These are phyloP conservation scores for Fonsecaea multimorphosa DNA, from an alignment of 2,329 filamentous ascomycete genomes.

Conservation along the genomic window DNA sequence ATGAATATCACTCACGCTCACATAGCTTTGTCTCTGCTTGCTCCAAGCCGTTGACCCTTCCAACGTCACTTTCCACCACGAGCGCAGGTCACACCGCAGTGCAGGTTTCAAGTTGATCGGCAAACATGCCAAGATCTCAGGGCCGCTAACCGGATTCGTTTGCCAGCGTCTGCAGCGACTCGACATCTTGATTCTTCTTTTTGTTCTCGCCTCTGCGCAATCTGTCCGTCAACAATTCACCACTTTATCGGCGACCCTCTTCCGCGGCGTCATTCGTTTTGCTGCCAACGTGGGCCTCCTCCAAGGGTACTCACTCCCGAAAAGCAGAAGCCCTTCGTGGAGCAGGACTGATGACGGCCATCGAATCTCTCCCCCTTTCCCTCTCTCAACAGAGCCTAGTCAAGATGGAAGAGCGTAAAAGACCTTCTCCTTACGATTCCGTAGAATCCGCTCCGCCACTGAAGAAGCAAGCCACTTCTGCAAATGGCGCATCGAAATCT, in stretches of 20 bases:
- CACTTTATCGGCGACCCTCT: slow-evolving; percentile 3
- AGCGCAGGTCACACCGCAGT: no score
- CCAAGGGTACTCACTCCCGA: slow-evolving; percentile 16
- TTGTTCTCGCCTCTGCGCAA: slow-evolving; percentile 22
- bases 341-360: slow-evolving; percentile 83
- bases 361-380: slow-evolving; percentile 75
- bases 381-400: slow-evolving; percentile 72
- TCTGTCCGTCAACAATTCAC: slow-evolving; percentile 9
- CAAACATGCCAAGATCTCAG: not conserved
- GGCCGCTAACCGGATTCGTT: slow-evolving; percentile 3
- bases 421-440: slow-evolving; percentile 78
- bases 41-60: slow-evolving; percentile 48
- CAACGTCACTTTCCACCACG: not conserved
- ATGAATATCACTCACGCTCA: not conserved
- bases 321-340: slow-evolving; percentile 20
- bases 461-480: slow-evolving; percentile 79
- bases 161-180: not conserved
- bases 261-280: slow-evolving; percentile 13
- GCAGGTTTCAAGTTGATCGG: no score
- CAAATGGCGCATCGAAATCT: slow-evolving; percentile 72
- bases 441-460: slow-evolving; percentile 86
- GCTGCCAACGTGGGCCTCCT: slow-evolving; percentile 16
- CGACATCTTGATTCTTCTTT: slow-evolving; percentile 14
- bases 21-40: not conserved
- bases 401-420: slow-evolving; percentile 99